phyloP scores from a whole-genome alignment of 305 asterid species.

The Fraxinus sp. region DNA sequence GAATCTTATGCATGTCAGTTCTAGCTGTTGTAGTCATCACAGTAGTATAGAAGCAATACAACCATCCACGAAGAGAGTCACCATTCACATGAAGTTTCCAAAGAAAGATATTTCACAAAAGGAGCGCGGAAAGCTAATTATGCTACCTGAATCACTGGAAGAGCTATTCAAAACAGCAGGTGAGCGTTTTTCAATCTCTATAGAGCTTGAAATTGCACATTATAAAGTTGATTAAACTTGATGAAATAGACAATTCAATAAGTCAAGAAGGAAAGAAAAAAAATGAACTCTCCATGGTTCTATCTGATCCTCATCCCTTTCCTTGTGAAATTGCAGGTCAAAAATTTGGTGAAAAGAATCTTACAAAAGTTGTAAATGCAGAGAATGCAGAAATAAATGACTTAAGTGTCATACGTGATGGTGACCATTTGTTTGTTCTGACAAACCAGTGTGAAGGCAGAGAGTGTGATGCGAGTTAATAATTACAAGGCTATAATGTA shows the following conservation, averaged over 20 bases:
- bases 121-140: slow-evolving; percentile 57
- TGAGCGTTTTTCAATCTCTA: slow-evolving; percentile 25
- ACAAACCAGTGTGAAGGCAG: slow-evolving; percentile 31
- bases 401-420: slow-evolving; percentile 63
- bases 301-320: slow-evolving; percentile 20
- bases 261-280: background rate
- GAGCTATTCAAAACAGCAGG: slow-evolving; percentile 70
- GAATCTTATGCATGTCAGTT: slow-evolving; percentile 30
- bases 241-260: background rate
- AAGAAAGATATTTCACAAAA: slow-evolving; percentile 27
- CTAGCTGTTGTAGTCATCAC: slow-evolving; percentile 25
- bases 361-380: slow-evolving; percentile 52
- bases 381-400: slow-evolving; percentile 89
- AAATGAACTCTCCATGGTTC: slow-evolving; percentile 13
- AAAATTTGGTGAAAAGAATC: slow-evolving; percentile 58
- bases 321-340: slow-evolving; percentile 60
- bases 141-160: slow-evolving; percentile 66
- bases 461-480: slow-evolving; percentile 39
- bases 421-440: slow-evolving; percentile 73
- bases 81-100: slow-evolving; percentile 52
- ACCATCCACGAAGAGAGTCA: slow-evolving; percentile 62
- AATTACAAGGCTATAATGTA: slow-evolving; percentile 10
- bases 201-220: background rate
- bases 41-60: slow-evolving; percentile 26
- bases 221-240: background rate